Percentiles rank a stretch among this genome's conserved stretches.
These are phyloP conservation scores for Haplosporangium gracile DNA, from an alignment of 192 early-diverging fungal species.

Conservation along the genomic window DNA sequence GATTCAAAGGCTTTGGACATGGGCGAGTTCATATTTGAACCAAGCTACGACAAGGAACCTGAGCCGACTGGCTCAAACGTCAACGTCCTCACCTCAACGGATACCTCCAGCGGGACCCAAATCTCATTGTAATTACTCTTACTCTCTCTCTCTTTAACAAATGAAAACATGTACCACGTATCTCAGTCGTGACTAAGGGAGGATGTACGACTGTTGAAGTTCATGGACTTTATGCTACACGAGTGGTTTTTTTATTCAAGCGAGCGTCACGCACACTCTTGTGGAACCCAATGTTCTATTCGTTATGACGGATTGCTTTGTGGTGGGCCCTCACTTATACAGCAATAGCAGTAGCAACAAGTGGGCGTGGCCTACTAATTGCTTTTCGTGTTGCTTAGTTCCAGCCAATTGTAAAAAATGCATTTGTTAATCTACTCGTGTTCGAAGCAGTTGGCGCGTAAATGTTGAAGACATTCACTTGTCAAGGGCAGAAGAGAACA, in stretches of 20 bases:
- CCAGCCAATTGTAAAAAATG: no score
- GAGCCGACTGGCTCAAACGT: background rate
- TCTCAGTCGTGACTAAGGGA: background rate
- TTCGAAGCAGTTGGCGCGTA: background rate
- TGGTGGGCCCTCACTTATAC: no score
- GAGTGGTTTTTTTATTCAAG: no score
- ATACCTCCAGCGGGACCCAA: background rate
- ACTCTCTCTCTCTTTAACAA: background rate
- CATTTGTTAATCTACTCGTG: no score
- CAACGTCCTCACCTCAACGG: background rate
- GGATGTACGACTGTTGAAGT: no score
- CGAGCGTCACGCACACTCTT: no score
- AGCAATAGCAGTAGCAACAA: no score
- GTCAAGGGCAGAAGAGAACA: background rate
- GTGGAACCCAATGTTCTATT: no score
- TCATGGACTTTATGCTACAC: no score
- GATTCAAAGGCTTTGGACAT: conserved; percentile 16
- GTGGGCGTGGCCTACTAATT: no score
- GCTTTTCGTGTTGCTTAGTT: no score
- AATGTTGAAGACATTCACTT: background rate
- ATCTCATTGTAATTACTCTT: background rate
- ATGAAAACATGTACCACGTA: background rate
- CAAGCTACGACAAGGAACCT: background rate
- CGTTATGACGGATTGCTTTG: no score
- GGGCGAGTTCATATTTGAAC: conserved; percentile 22